Evolutionary conservation across 176 grass and related monocot genomes (phyloP), one percentile per base, ranked within the genome.

Genomic region (Carex cristatella): DNA sequence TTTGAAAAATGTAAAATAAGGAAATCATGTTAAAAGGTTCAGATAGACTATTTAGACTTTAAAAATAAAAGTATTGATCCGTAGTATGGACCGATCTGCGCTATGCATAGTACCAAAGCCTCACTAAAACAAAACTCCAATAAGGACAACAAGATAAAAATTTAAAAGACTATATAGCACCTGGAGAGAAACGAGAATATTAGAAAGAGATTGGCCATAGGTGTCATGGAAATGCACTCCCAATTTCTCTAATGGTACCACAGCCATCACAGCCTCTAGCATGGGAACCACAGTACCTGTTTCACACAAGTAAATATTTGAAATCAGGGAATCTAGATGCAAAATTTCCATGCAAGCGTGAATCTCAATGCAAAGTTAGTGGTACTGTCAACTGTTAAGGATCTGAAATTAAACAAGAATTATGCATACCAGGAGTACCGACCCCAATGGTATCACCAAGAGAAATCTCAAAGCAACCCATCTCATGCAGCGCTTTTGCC

Each of bases 151-250:
- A 32, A 32, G 48, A 77, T 77, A 33, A 38, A 75, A 55, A 23
- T 78, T 56, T 5, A 16, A 0, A 57, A 63, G 10, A 66, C 16
- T 1, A 51, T 66, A 83, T 48, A 4, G 71, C 90, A 94, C 95
- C 87, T 98, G 95, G 61, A 98, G 95, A 57, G 95, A 94, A 62
- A 94, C 27, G 10, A 98, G 80, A 71, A 98, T 94, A 79, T 98
- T 98, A 66, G 95, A 87, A 56, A 98, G 95, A 13, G 95, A 89
- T 70, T 98, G 93, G 48, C 91, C 95, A 28, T 98, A 98, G 11
- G 95, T 94, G 51, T 98, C 95, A 18, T 98, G 95, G 84, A 98
- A 98, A 89, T 98, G 95, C 53, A 98, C 95, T 35, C 93, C 95
- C 46, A 98, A 79, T 79, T 98, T 98, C 62, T 94, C 91, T 66